phyloP scores from a whole-genome alignment of 2,329 filamentous ascomycete genomes.

The Xylaria sp. region DNA sequence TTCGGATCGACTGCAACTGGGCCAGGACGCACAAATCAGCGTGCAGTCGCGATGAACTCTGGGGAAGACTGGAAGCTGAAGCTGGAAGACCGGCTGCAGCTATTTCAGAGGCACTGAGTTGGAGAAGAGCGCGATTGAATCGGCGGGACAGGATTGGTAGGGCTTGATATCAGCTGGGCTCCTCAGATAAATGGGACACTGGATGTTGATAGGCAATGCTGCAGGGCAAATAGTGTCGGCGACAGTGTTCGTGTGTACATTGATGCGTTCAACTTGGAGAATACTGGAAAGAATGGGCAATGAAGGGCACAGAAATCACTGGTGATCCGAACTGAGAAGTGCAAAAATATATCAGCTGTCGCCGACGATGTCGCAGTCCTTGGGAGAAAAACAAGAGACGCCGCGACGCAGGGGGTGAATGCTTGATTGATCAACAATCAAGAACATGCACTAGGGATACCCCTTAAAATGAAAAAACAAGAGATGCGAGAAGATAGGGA shows the following conservation, averaged over 20 bases:
- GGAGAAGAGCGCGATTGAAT: neutral
- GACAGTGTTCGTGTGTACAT: neutral
- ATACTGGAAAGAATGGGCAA: neutral
- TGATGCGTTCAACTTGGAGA: neutral
- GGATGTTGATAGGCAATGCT: neutral
- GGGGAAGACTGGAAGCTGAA: neutral
- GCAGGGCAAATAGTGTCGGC: neutral
- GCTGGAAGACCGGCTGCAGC: neutral
- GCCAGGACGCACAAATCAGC: neutral
- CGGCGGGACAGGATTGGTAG: neutral
- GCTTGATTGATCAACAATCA: slow-evolving; percentile 25
- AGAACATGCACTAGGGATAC: slow-evolving; percentile 1
- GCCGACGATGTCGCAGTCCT: neutral
- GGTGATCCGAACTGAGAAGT: neutral
- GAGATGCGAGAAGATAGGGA: neutral
- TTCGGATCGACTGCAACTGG: neutral
- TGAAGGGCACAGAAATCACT: neutral
- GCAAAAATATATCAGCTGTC: neutral
- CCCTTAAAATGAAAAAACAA: neutral
- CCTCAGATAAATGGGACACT: neutral
- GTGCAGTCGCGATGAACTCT: neutral
- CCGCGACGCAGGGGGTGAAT: slow-evolving; percentile 1
- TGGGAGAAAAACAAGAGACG: neutral
- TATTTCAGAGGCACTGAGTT: neutral
- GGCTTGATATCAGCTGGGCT: neutral